A percentile compares a stretch with the other conserved stretches of the same genome.
These are phyloP conservation scores for Dactylellina parvicollis DNA, from an alignment of 2,329 filamentous ascomycete genomes.

Conservation along the genomic window DNA sequence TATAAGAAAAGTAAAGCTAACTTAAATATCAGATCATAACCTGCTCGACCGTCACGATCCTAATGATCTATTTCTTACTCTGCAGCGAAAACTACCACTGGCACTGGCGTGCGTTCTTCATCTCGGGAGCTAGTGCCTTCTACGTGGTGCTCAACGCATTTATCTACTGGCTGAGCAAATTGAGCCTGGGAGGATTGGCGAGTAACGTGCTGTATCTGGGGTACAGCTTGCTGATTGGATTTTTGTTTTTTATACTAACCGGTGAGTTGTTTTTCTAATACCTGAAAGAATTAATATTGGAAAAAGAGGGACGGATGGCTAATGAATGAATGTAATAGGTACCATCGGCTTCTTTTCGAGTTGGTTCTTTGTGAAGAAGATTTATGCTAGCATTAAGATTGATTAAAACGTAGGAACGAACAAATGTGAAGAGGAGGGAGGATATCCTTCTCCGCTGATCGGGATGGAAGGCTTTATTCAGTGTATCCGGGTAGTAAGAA, in stretches of 20 bases:
- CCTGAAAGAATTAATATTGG: neutral
- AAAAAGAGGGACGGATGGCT: neutral
- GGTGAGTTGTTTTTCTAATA: conserved; percentile 69
- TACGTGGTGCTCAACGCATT: conserved; percentile 94
- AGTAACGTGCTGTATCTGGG: conserved; percentile 92
- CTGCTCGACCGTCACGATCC: conserved; percentile 86
- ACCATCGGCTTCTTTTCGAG: conserved; percentile 95
- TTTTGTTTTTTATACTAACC: conserved; percentile 91
- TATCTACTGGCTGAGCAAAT: conserved; percentile 87
- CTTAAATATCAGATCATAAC: conserved; percentile 75
- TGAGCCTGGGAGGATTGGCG: conserved; percentile 84
- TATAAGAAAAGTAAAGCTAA: neutral
- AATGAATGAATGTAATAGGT: conserved; percentile 66
- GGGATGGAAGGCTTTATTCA: too few species aligned
- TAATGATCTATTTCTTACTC: conserved; percentile 95
- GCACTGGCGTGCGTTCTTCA: conserved; percentile 96
- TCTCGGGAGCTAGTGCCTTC: conserved; percentile 85
- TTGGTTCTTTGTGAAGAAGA: conserved; percentile 92
- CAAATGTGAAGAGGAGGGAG: neutral
- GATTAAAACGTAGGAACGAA: conserved; percentile 69
- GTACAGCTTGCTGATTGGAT: conserved; percentile 88
- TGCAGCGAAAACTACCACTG: conserved; percentile 98
- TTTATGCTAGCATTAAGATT: conserved; percentile 98
- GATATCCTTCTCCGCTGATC: too few species aligned
- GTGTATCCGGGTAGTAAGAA: too few species aligned